Conservation (phyloP, 208 protist species). For the Perkinsela sp. region DNA sequence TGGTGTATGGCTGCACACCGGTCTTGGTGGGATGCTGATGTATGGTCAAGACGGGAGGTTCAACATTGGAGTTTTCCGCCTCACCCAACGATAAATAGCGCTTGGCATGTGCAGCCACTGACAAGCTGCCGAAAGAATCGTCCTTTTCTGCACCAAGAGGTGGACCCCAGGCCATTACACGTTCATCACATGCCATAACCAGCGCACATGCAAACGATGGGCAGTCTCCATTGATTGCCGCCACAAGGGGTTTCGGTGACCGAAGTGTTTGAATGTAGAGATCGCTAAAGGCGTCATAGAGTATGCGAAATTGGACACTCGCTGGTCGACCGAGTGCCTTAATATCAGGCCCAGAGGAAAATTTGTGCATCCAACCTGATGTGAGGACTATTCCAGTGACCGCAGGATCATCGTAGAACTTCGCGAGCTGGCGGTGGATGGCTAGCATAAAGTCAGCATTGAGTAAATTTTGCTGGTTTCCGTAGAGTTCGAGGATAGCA, state of each 20-base stretch:
- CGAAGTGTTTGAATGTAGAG: neutral
- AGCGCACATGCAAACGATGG: conserved; percentile 40
- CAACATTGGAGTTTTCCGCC: neutral
- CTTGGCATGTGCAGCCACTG: neutral
- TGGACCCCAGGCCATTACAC: conserved; percentile 22
- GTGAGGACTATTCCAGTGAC: neutral
- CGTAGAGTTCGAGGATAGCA: neutral
- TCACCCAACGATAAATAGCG: neutral
- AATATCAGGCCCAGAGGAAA: neutral
- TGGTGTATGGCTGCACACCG: neutral
- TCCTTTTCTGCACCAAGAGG: neutral
- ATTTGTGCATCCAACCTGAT: neutral
- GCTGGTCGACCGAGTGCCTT: neutral
- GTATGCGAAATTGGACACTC: neutral
- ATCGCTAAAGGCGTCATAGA: neutral
- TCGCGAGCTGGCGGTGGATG: neutral
- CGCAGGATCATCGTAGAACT: neutral
- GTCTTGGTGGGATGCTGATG: neutral
- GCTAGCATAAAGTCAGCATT: neutral
- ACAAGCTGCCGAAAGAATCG: neutral
- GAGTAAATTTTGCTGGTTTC: neutral
- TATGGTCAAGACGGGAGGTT: neutral
- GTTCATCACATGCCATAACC: conserved; percentile 32
- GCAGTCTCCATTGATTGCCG: conserved; percentile 30
- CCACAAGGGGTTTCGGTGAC: conserved; percentile 28